phyloP scores from a whole-genome alignment of 169 alveolate species.

The Cryptosporidium parvum region DNA sequence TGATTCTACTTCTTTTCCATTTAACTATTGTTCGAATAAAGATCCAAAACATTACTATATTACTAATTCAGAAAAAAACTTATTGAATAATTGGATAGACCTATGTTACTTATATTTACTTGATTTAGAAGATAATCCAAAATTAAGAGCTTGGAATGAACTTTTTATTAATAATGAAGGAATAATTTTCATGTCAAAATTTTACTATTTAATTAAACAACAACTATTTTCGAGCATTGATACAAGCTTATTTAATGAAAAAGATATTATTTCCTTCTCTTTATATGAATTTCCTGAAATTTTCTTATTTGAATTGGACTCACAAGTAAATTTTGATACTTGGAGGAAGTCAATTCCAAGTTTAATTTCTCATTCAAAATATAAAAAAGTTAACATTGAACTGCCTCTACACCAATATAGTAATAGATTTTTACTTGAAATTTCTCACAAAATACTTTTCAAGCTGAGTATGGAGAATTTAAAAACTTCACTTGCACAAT shows the following conservation, averaged over 20 bases:
- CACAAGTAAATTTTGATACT: background rate
- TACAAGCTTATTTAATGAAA: slow-evolving; percentile 32
- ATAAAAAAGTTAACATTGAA: background rate
- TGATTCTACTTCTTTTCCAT: background rate
- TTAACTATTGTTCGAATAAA: background rate
- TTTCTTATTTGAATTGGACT: background rate
- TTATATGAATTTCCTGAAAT: slow-evolving; percentile 23
- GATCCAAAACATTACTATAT: background rate
- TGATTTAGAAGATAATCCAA: slow-evolving; percentile 50
- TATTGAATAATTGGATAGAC: slow-evolving; percentile 20
- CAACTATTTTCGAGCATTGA: slow-evolving; percentile 23
- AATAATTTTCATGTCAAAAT: slow-evolving; percentile 27
- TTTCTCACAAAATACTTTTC: background rate
- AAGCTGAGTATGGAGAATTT: background rate
- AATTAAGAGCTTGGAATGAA: background rate
- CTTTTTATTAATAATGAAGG: slow-evolving; percentile 48
- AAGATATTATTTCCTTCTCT: slow-evolving; percentile 27
- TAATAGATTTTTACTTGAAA: background rate
- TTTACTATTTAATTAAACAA: slow-evolving; percentile 36
- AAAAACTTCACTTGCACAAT: background rate
- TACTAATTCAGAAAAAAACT: background rate
- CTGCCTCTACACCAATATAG: background rate
- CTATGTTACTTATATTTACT: slow-evolving; percentile 26
- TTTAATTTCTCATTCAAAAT: background rate
- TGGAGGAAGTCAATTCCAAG: slow-evolving; percentile 42